A percentile compares a stretch with the other conserved stretches of the same genome.
phyloP scores from a whole-genome alignment of 345 rosid species.

The Hirschfeldia incana region DNA sequence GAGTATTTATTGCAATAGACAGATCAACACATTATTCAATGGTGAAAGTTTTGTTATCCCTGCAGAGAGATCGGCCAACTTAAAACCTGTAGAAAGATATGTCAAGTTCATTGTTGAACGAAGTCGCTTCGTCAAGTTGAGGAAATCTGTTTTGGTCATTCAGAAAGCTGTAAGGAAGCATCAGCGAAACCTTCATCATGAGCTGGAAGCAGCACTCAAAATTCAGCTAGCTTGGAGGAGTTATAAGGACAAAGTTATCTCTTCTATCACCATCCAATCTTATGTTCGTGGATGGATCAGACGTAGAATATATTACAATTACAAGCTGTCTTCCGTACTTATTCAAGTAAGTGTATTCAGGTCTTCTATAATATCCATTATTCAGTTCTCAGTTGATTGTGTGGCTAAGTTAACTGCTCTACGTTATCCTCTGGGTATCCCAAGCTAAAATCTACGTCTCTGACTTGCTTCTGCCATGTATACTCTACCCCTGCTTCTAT shows the following conservation, averaged over 20 bases:
- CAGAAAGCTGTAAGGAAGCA: conserved; percentile 60
- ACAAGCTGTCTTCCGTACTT: conserved; percentile 35
- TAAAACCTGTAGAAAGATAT: conserved; percentile 40
- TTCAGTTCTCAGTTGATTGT: conserved; percentile 20
- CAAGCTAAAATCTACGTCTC: neutral
- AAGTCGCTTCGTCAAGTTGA: conserved; percentile 49
- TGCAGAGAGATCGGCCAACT: conserved; percentile 43
- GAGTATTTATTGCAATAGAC: neutral
- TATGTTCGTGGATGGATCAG: conserved; percentile 62
- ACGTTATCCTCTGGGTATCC: neutral
- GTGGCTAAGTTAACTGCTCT: neutral
- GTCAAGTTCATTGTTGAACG: conserved; percentile 52
- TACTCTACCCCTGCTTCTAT: neutral
- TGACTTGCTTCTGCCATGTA: conserved; percentile 6
- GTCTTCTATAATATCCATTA: neutral
- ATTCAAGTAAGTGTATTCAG: conserved; percentile 62
- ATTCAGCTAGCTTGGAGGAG: conserved; percentile 67
- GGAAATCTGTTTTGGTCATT: conserved; percentile 49
- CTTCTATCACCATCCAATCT: conserved; percentile 66
- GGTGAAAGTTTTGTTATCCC: conserved; percentile 16
- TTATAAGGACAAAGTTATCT: conserved; percentile 39
- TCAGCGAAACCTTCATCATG: conserved; percentile 30
- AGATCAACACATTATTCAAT: conserved; percentile 1
- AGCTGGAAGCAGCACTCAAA: conserved; percentile 48
- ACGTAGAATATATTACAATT: conserved; percentile 37